Percentiles rank a stretch among this genome's conserved stretches.
These are phyloP conservation scores for Suhomyces sp. DNA, from an alignment of 805 yeast species.

Conservation along the genomic window DNA sequence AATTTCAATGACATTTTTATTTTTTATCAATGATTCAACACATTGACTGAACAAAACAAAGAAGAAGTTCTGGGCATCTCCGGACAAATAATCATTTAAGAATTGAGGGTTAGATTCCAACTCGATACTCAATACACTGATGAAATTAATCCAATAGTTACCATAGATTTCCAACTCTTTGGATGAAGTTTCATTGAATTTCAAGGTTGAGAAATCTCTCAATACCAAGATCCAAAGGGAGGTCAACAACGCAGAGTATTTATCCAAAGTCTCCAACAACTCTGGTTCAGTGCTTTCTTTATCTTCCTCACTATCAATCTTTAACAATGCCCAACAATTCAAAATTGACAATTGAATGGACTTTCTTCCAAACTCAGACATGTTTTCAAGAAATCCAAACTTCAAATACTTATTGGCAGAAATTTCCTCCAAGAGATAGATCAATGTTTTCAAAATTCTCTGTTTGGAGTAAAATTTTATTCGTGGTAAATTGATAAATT, in stretches of 20 bases:
- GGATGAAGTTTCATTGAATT: conserved; percentile 46
- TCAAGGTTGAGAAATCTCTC: conserved; percentile 69
- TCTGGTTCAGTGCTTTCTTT: conserved; percentile 37
- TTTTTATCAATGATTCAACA: conserved; percentile 63
- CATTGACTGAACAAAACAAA: conserved; percentile 83
- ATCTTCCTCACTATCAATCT: conserved; percentile 28
- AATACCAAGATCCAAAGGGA: conserved; percentile 80
- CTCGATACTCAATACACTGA: conserved; percentile 70
- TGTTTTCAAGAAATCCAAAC: conserved; percentile 55
- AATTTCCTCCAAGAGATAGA: conserved; percentile 63
- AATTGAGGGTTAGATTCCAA: conserved; percentile 49
- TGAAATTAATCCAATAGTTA: conserved; percentile 72
- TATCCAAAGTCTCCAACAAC: conserved; percentile 49
- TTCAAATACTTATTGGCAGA: conserved; percentile 42
- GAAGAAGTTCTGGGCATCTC: conserved; percentile 64
- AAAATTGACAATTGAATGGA: conserved; percentile 59
- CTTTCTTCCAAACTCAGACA: conserved; percentile 46
- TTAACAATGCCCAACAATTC: conserved; percentile 72
- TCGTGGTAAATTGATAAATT: conserved; percentile 54
- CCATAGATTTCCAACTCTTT: conserved; percentile 50
- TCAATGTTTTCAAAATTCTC: conserved; percentile 60
- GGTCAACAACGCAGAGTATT: conserved; percentile 58
- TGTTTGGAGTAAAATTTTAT: conserved; percentile 46
- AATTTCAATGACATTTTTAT: conserved; percentile 49
- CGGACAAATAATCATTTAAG: conserved; percentile 49